Conservation (phyloP, 768 basidiomycete species). For the Pleurotus eryngii region DNA sequence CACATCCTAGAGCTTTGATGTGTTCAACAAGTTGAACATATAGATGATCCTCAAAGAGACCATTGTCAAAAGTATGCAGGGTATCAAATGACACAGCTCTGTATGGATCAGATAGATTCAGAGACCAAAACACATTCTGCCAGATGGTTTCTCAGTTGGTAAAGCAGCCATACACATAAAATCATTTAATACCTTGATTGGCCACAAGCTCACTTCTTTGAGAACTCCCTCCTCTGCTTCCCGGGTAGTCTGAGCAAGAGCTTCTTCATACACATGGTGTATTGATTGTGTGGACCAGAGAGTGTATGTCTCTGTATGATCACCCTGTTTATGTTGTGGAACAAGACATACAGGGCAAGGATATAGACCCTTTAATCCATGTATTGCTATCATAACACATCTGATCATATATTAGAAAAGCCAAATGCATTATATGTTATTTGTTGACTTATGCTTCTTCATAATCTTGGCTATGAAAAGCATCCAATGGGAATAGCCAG, state of each 20-base stretch:
- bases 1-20: slow-evolving; percentile 12
- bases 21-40: slow-evolving; percentile 20
- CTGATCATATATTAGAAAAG: slow-evolving; percentile 20
- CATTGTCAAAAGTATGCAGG: slow-evolving; percentile 31
- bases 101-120: slow-evolving; percentile 30
- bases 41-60: slow-evolving; percentile 31
- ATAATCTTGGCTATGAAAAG: slow-evolving; percentile 39
- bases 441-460: slow-evolving; percentile 38
- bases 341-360: slow-evolving; percentile 39
- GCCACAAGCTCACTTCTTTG: slow-evolving; percentile 17
- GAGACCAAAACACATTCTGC: slow-evolving; percentile 39
- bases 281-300: slow-evolving; percentile 15
- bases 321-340: slow-evolving; percentile 18
- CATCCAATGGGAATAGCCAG: slow-evolving; percentile 30
- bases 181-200: slow-evolving; percentile 17
- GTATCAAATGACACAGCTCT: slow-evolving; percentile 34
- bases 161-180: neutral
- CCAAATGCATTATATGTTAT: neutral
- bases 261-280: slow-evolving; percentile 13
- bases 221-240: slow-evolving; percentile 11
- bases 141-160: neutral
- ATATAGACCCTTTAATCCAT: slow-evolving; percentile 20
- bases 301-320: slow-evolving; percentile 15
- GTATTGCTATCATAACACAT: slow-evolving; percentile 32
- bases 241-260: slow-evolving; percentile 3